Percentiles rank a stretch among this genome's conserved stretches.
phyloP scores from a whole-genome alignment of 805 yeast species.

The Zygosaccharomyces kombuchaensis region DNA sequence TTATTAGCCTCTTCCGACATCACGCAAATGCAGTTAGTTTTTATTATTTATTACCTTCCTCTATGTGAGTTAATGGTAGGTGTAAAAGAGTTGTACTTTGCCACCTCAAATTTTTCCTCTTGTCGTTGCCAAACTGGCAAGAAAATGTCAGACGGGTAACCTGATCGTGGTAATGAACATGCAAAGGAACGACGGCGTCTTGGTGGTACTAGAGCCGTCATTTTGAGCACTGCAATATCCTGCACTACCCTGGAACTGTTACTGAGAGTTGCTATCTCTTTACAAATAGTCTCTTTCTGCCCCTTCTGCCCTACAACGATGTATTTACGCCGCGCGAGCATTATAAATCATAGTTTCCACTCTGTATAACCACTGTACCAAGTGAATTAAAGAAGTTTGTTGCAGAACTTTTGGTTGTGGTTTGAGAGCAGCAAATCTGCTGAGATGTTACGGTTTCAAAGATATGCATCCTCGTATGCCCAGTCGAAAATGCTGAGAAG shows the following conservation, averaged over 20 bases:
- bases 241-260: not conserved
- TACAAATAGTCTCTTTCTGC: not conserved
- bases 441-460: slow-evolving; percentile 25
- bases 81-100: not conserved
- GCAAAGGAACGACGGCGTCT: not conserved
- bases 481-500: slow-evolving; percentile 39
- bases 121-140: not conserved
- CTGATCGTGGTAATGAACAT: not conserved
- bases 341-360: not conserved
- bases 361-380: not conserved
- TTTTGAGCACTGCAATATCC: not conserved
- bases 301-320: not conserved
- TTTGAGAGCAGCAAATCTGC: no score
- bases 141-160: slow-evolving; percentile 3
- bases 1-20: slow-evolving; percentile 7
- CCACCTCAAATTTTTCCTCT: slow-evolving; percentile 6
- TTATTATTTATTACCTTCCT: not conserved
- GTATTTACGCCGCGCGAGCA: slow-evolving; percentile 5
- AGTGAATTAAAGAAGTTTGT: no score
- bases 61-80: not conserved
- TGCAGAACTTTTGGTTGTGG: no score
- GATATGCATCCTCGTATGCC: slow-evolving; percentile 26
- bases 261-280: not conserved
- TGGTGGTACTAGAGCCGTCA: not conserved
- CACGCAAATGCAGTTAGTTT: not conserved